These are phyloP conservation scores for Albophoma yamanashiensis DNA, from an alignment of 2,329 filamentous ascomycete genomes.

Conservation along the genomic window DNA sequence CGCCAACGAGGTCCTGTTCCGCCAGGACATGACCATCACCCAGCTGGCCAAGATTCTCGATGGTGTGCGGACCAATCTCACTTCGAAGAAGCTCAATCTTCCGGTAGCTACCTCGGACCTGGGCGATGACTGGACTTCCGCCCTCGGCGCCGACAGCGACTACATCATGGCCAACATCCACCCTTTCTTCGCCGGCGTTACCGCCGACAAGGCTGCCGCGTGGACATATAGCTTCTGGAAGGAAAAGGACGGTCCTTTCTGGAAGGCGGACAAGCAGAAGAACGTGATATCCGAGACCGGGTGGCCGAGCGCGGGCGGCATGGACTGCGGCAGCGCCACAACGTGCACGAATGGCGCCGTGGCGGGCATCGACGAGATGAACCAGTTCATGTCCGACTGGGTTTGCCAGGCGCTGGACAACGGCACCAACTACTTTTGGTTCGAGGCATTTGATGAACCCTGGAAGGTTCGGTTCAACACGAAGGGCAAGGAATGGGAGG, in stretches of 20 bases:
- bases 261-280: slow-evolving; percentile 48
- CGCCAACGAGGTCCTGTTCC: slow-evolving; percentile 70
- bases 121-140: slow-evolving; percentile 72
- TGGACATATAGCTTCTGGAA: slow-evolving; percentile 87
- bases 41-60: slow-evolving; percentile 54
- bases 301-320: slow-evolving; percentile 80
- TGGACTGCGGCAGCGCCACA: slow-evolving; percentile 51
- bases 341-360: slow-evolving; percentile 48
- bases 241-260: slow-evolving; percentile 53
- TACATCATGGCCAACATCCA: slow-evolving; percentile 96
- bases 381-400: slow-evolving; percentile 77
- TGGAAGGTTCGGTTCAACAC: slow-evolving; percentile 78
- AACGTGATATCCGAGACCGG: slow-evolving; percentile 87
- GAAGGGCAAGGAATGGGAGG: slow-evolving; percentile 69
- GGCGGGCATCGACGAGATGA: slow-evolving; percentile 71
- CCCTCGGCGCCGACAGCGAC: slow-evolving; percentile 62
- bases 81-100: slow-evolving; percentile 52
- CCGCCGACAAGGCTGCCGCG: slow-evolving; percentile 52
- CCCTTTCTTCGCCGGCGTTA: slow-evolving; percentile 82
- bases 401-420: slow-evolving; percentile 72
- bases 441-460: slow-evolving; percentile 91
- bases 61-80: slow-evolving; percentile 63
- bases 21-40: slow-evolving; percentile 59
- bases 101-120: slow-evolving; percentile 83
- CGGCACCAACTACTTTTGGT: slow-evolving; percentile 93